These are phyloP conservation scores for Fusarium keratoplasticum DNA, from an alignment of 2,329 filamentous ascomycete species.

Conservation along the genomic window DNA sequence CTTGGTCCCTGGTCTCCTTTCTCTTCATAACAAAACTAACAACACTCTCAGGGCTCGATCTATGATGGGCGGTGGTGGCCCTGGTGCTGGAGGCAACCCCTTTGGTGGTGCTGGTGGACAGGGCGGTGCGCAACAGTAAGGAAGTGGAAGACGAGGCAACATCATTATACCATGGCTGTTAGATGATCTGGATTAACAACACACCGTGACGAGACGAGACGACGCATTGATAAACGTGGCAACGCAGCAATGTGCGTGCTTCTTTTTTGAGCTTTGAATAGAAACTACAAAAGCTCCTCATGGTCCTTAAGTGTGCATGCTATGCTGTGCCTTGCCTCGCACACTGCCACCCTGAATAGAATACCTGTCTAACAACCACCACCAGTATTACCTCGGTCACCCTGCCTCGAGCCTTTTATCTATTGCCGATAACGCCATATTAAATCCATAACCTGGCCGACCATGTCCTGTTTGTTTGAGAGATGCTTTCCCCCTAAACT, in stretches of 20 bases:
- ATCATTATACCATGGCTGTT: conserved; percentile 38
- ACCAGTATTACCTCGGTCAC: background rate
- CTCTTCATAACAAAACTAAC: background rate
- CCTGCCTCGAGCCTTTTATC: conserved; percentile 3
- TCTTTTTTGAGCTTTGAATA: conserved; percentile 33
- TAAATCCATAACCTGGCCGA: background rate
- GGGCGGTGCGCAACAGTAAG: conserved; percentile 43
- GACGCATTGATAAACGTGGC: conserved; percentile 38
- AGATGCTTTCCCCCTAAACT: background rate
- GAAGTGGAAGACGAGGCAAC: conserved; percentile 22
- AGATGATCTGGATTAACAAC: conserved; percentile 18
- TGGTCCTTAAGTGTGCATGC: background rate
- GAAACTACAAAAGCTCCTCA: conserved; percentile 32
- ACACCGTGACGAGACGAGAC: conserved; percentile 12
- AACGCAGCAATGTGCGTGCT: conserved; percentile 25
- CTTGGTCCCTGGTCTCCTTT: background rate
- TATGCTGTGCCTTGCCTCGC: background rate
- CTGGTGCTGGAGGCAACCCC: conserved; percentile 38
- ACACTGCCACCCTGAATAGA: background rate
- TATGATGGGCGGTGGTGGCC: conserved; percentile 56
- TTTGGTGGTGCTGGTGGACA: conserved; percentile 45
- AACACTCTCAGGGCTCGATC: conserved; percentile 55
- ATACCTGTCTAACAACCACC: conserved; percentile 2
- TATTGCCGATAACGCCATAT: conserved; percentile 9
- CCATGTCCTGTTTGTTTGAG: background rate